A percentile compares a stretch with the other conserved stretches of the same genome.
Conservation (phyloP, 257 asterid species). For the Perilla frutescens region DNA sequence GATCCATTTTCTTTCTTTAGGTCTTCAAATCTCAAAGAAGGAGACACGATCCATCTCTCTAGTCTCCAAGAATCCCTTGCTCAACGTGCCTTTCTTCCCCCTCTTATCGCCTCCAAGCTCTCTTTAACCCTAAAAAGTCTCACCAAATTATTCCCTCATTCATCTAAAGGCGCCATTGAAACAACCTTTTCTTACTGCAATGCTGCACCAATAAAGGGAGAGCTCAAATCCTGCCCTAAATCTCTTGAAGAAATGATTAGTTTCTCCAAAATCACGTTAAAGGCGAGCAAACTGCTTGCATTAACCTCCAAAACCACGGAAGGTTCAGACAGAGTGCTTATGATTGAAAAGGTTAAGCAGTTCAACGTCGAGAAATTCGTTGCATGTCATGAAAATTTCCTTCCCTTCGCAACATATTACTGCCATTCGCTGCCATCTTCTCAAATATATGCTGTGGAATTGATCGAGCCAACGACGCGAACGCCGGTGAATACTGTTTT, state of each 20-base stretch:
- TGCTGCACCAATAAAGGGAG: slow-evolving; percentile 41
- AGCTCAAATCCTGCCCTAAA: slow-evolving; percentile 42
- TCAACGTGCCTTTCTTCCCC: slow-evolving; percentile 50
- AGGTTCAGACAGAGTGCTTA: slow-evolving; percentile 27
- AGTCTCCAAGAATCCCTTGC: slow-evolving; percentile 40
- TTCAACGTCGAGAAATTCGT: slow-evolving; percentile 31
- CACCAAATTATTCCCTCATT: slow-evolving; percentile 34
- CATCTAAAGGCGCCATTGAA: slow-evolving; percentile 34
- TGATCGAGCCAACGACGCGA: slow-evolving; percentile 34
- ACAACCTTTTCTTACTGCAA: slow-evolving; percentile 36
- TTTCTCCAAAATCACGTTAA: slow-evolving; percentile 37
- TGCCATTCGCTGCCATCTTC: slow-evolving; percentile 52
- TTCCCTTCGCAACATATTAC: slow-evolving; percentile 50
- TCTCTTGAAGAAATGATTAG: slow-evolving; percentile 52
- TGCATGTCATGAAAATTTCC: slow-evolving; percentile 50
- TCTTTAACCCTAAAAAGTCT: slow-evolving; percentile 11
- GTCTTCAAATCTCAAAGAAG: slow-evolving; percentile 37
- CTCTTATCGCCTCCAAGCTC: slow-evolving; percentile 37
- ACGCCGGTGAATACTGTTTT: slow-evolving; percentile 17
- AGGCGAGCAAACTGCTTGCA: slow-evolving; percentile 23
- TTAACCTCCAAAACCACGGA: slow-evolving; percentile 34
- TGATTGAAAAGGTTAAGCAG: slow-evolving; percentile 27
- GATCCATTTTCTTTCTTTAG: slow-evolving; percentile 49
- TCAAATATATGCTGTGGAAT: slow-evolving; percentile 38
- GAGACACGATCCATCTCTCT: slow-evolving; percentile 43